Evolutionary conservation across 1,284 basidiomycete genomes (phyloP), one percentile per base, ranked within the genome.

Genomic region (Tilletia horrida): DNA sequence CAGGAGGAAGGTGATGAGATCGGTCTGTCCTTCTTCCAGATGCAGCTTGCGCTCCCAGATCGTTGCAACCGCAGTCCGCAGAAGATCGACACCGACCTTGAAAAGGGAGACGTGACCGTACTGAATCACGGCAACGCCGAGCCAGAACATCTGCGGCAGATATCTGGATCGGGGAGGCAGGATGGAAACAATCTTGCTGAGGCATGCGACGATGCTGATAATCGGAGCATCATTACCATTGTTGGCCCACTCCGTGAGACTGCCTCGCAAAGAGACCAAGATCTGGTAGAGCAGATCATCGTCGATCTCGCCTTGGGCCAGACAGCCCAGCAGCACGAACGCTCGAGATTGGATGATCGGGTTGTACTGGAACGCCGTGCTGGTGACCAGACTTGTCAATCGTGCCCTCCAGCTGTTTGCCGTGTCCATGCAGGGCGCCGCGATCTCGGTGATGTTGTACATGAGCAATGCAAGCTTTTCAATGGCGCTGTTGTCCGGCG

Each of bases 361-460:
- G 14, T 92, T 93, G 67, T 91, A 87, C 81, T 96, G 93, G 85
- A 97, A 96, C 23, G 93, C 92, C 0, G 90, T 92, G 1, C 92
- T 89, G 0, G 91, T 91, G n/a, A 93, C 88, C 65, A 97, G 83
- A 66, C 92, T 89, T 88, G 93, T 92, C 91, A 93, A 93, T 47
- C 93, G 86, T 29, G 93, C 91, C 67, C 91, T 87, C 93, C 94
- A 97, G 16, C 91, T 88, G 78, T 97, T 97, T 48, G 91, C 84
- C 11, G 93, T 85, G 64, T 92, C 93, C 3, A 67, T 67, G 59
- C 67, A 73, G 3, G 77, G 77, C 4, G 77, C 75, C 1, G 77
- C 76, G 7, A 76, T 67, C 29, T 79, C 76, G 2, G 73, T 70
- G 14, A 79, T 66, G 55, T 72, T 71, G 67, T 78, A 79, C 71